A percentile compares a stretch with the other conserved stretches of the same genome.
phyloP scores from a whole-genome alignment of 768 basidiomycete species.

The Calocera cornea region DNA sequence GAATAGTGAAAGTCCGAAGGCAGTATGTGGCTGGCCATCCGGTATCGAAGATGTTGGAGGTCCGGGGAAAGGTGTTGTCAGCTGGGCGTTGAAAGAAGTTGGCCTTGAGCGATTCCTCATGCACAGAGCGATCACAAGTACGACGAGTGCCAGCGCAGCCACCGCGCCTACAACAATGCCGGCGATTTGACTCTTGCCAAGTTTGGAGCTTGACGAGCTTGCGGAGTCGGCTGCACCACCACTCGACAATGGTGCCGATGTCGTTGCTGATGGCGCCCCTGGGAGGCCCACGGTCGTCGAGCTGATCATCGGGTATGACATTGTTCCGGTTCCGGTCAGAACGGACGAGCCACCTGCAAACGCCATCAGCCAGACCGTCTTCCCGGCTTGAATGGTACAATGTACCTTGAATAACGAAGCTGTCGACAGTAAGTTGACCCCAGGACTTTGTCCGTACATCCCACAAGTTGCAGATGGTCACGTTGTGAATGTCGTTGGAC shows the following conservation, averaged over 20 bases:
- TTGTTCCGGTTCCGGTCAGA: neutral
- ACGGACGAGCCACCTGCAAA: neutral
- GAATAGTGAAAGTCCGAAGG: neutral
- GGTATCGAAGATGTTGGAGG: neutral
- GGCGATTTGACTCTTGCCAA: neutral
- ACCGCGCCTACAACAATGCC: neutral
- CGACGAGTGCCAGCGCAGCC: neutral
- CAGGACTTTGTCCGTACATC: neutral
- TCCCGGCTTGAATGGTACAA: neutral
- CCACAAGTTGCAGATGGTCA: neutral
- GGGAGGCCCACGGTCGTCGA: neutral
- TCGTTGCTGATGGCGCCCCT: neutral
- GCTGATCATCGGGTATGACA: neutral
- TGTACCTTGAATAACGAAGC: neutral
- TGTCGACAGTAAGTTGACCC: neutral
- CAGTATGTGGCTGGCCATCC: neutral
- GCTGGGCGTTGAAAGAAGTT: neutral
- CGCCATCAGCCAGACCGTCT: neutral
- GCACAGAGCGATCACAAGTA: neutral
- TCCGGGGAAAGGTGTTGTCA: neutral
- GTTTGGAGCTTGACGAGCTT: neutral
- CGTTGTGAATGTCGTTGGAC: neutral
- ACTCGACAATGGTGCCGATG: neutral
- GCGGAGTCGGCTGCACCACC: neutral
- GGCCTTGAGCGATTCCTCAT: neutral